Percentiles rank a stretch among this genome's conserved stretches.
Conservation (phyloP, 306 rosid genomes). For the Gillenia trifoliata region DNA sequence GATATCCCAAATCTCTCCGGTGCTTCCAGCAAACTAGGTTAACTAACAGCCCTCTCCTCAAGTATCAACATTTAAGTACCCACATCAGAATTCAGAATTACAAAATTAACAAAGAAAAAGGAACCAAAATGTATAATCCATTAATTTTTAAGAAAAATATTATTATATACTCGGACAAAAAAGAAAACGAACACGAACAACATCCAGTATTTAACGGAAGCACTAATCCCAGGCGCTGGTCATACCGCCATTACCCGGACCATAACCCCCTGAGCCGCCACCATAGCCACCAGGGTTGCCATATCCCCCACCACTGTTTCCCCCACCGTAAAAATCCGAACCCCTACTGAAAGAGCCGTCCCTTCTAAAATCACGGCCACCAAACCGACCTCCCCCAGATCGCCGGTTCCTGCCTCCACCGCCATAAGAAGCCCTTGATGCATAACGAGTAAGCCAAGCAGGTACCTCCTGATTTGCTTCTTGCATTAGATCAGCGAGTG, state of each 20-base stretch:
- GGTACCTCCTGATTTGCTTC: slow-evolving; percentile 86
- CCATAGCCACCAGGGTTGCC: slow-evolving; percentile 48
- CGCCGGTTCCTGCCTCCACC: slow-evolving; percentile 51
- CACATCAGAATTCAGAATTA: not conserved
- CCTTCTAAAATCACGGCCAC: slow-evolving; percentile 70
- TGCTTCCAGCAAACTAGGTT: not conserved
- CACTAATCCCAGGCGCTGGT: slow-evolving; percentile 75
- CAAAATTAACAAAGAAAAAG: not conserved
- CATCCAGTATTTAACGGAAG: not conserved
- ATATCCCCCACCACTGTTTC: slow-evolving; percentile 38
- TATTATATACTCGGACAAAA: not conserved
- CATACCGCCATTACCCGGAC: slow-evolving; percentile 31
- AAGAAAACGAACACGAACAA: not conserved
- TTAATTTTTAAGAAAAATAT: not conserved
- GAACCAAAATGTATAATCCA: not conserved
- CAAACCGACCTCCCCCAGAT: slow-evolving; percentile 60
- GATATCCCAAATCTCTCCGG: no score
- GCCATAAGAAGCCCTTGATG: slow-evolving; percentile 42
- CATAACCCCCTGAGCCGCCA: slow-evolving; percentile 28
- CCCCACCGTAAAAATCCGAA: slow-evolving; percentile 50
- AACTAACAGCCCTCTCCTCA: not conserved
- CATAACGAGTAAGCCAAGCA: slow-evolving; percentile 68
- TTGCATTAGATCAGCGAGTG: slow-evolving; percentile 74
- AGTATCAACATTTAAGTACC: not conserved
- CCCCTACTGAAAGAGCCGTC: slow-evolving; percentile 45